Percentiles rank a stretch among this genome's conserved stretches.
phyloP scores from a whole-genome alignment of 2,329 filamentous ascomycete species.

The Microdochium nivale region DNA sequence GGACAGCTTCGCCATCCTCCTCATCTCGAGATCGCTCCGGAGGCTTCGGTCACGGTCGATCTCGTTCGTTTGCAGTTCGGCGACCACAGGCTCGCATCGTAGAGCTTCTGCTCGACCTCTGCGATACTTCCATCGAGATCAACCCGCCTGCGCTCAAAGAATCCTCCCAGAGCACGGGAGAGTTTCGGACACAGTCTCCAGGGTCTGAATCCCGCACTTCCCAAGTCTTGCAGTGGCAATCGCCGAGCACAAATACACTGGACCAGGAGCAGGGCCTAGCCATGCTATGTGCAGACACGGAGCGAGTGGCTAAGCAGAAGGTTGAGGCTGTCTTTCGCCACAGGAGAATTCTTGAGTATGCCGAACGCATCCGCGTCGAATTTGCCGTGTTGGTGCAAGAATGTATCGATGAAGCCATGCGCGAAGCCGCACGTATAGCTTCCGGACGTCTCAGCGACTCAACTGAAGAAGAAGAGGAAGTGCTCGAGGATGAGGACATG shows the following conservation, averaged over 20 bases:
- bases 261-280: conserved; percentile 91
- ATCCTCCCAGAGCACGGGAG: conserved; percentile 56
- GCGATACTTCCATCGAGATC: conserved; percentile 91
- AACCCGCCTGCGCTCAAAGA: conserved; percentile 93
- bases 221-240: conserved; percentile 94
- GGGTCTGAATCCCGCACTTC: conserved; percentile 92
- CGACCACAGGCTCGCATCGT: conserved; percentile 88
- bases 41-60: conserved; percentile 70
- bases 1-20: conserved; percentile 61
- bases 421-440: conserved; percentile 81
- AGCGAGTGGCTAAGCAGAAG: conserved; percentile 74
- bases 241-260: conserved; percentile 79
- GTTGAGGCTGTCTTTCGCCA: conserved; percentile 90
- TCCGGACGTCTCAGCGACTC: conserved; percentile 80
- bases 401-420: conserved; percentile 86
- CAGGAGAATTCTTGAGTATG: conserved; percentile 88
- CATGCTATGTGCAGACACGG: conserved; percentile 82
- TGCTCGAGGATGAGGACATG: conserved; percentile 34
- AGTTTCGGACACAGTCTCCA: conserved; percentile 87
- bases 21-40: conserved; percentile 66
- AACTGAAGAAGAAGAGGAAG: conserved; percentile 46
- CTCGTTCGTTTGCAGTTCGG: conserved; percentile 83
- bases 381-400: conserved; percentile 90
- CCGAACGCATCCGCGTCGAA: conserved; percentile 89
- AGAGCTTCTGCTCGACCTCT: conserved; percentile 87